A percentile compares a stretch with the other conserved stretches of the same genome.
phyloP scores from a whole-genome alignment of 192 early-diverging fungal genomes.

The Kappamyces sp. region DNA sequence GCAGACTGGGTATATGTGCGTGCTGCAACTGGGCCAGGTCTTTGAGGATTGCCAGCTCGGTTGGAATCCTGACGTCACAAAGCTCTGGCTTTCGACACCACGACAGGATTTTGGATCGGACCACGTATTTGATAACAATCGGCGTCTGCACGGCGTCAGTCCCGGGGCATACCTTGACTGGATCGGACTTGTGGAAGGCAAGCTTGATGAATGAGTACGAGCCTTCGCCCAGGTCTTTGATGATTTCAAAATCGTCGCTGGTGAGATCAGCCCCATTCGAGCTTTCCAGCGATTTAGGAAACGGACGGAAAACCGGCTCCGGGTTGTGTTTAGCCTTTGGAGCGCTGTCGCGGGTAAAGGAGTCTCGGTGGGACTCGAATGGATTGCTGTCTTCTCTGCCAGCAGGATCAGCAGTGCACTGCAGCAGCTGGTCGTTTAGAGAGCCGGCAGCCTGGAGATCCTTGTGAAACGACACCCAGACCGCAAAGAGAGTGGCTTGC shows the following conservation, averaged over 20 bases:
- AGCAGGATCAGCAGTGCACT: no score
- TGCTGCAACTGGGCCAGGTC: constrained; percentile 2
- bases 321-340: no score
- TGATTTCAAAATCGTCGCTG: constrained; percentile 57
- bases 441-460: no score
- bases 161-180: constrained; percentile 33
- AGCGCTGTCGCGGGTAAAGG: no score
- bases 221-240: constrained; percentile 59
- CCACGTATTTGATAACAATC: constrained; percentile 67
- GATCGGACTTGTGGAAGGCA: constrained; percentile 43
- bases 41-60: constrained; percentile 61
- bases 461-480: no score
- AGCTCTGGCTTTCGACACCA: constrained; percentile 61
- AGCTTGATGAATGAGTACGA: constrained; percentile 68
- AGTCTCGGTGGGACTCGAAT: no score
- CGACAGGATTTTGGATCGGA: constrained; percentile 58
- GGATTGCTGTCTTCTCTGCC: no score
- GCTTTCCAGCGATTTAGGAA: no score
- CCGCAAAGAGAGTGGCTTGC: no score
- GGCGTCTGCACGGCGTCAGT: constrained; percentile 11
- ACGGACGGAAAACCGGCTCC: no score
- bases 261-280: not conserved
- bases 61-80: constrained; percentile 52
- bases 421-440: no score
- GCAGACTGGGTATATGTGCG: constrained; percentile 18